Percentiles rank a stretch among this genome's conserved stretches.
Conservation (phyloP, 2,329 filamentous ascomycete species). For the Aspergillus chevalieri region DNA sequence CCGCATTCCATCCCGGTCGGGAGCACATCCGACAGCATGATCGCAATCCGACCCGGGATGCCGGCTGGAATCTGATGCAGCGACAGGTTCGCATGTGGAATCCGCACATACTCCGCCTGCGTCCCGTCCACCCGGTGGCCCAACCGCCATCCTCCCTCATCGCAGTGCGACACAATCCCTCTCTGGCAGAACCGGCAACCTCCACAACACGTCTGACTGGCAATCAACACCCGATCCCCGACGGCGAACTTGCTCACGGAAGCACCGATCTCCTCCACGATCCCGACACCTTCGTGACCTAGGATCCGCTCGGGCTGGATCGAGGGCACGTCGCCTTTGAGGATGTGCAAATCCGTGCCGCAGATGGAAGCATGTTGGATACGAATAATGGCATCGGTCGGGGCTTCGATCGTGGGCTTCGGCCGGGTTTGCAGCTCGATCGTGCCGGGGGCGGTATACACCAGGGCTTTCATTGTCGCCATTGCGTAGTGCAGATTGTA, state of each 20-base stretch:
- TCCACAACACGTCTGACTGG: constrained; percentile 48
- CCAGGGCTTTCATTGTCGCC: constrained; percentile 43
- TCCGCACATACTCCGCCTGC: constrained; percentile 51
- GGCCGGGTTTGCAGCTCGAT: constrained; percentile 39
- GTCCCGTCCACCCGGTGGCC: constrained; percentile 51
- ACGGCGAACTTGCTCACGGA: constrained; percentile 43
- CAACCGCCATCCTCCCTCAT: constrained; percentile 50
- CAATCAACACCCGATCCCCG: constrained; percentile 50
- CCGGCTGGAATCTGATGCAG: constrained; percentile 40
- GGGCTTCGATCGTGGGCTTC: constrained; percentile 34
- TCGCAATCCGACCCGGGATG: constrained; percentile 29
- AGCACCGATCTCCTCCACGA: constrained; percentile 41
- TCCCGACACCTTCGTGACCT: constrained; percentile 51
- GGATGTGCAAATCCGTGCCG: constrained; percentile 54
- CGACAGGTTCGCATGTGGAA: constrained; percentile 45
- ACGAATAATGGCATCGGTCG: constrained; percentile 48
- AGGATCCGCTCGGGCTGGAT: constrained; percentile 42
- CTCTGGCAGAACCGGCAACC: constrained; percentile 48
- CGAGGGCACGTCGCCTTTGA: constrained; percentile 48
- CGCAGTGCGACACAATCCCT: constrained; percentile 51
- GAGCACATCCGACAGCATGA: constrained; percentile 45
- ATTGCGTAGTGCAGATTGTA: not conserved
- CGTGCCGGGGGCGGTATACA: constrained; percentile 33
- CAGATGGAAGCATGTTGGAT: constrained; percentile 48
- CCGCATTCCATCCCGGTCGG: constrained; percentile 50